phyloP scores from a whole-genome alignment of 148 eudicot genomes.

The Tetragonia tetragonoides region DNA sequence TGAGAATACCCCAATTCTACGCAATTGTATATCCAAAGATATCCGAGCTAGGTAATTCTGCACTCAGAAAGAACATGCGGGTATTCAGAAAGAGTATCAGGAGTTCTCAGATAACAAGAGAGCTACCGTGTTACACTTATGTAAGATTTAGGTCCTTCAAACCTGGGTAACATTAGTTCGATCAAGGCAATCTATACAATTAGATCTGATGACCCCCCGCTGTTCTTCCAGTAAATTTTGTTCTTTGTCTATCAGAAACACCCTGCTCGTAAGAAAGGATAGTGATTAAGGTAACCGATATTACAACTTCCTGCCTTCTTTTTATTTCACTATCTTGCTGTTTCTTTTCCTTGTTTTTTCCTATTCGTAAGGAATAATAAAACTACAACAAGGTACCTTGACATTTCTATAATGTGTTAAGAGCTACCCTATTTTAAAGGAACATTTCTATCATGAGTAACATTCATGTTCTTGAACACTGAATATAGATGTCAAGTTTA shows the following conservation, averaged over 20 bases:
- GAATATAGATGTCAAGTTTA: too few species aligned
- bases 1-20: slow-evolving; percentile 57
- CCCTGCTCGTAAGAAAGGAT: slow-evolving; percentile 70
- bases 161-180: slow-evolving; percentile 99
- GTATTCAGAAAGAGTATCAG: not conserved
- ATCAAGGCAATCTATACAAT: slow-evolving; percentile 98
- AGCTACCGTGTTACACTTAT: not conserved
- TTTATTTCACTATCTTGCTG: not conserved
- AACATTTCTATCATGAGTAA: too few species aligned
- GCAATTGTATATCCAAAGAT: slow-evolving; percentile 65
- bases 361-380: too few species aligned
- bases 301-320: not conserved
- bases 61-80: not conserved
- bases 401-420: too few species aligned
- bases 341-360: too few species aligned
- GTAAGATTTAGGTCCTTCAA: slow-evolving; percentile 23
- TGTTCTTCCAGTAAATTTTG: slow-evolving; percentile 59
- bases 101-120: not conserved
- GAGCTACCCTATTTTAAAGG: too few species aligned
- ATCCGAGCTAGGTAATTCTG: slow-evolving; percentile 81
- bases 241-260: slow-evolving; percentile 64
- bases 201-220: slow-evolving; percentile 78
- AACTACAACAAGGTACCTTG: too few species aligned
- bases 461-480: too few species aligned
- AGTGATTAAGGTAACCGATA: slow-evolving; percentile 37